phyloP scores from a whole-genome alignment of 2,329 filamentous ascomycete species.

The Cadophora luteo-olivacea region DNA sequence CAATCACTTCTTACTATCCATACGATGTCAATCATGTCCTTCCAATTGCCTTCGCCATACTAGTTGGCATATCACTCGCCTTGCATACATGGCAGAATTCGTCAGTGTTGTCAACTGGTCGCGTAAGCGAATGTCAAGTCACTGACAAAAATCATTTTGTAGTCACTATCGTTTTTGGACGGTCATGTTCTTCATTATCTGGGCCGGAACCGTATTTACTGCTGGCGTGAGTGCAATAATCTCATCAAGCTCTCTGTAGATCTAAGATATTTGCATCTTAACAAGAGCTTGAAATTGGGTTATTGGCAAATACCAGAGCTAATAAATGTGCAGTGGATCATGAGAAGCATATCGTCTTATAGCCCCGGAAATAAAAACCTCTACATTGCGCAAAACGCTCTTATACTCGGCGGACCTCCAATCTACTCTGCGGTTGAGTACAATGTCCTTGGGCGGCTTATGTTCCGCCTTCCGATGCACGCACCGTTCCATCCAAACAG shows the following conservation, averaged over 20 bases:
- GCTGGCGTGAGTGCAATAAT: constrained; percentile 36
- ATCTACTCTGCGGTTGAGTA: background rate
- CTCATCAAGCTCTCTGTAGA: background rate
- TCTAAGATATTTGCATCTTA: no score
- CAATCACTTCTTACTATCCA: background rate
- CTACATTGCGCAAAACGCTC: background rate
- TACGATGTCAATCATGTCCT: background rate
- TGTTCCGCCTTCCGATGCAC: background rate
- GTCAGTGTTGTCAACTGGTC: background rate
- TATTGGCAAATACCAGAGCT: background rate
- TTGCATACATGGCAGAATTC: constrained; percentile 7
- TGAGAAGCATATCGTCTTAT: background rate
- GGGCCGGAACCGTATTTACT: constrained; percentile 46
- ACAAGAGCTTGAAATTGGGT: no score
- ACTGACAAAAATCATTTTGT: background rate
- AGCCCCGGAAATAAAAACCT: background rate
- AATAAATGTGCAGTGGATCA: background rate
- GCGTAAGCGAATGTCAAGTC: background rate
- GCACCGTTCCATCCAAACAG: constrained; percentile 38
- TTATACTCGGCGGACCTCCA: background rate
- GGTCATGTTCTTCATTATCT: constrained; percentile 47
- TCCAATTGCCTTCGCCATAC: constrained; percentile 1
- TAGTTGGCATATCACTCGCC: background rate
- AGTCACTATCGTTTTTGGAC: constrained; percentile 10
- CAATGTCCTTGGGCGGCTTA: background rate